Conservation (phyloP, 768 basidiomycete genomes). For the Naematelia encephala region DNA sequence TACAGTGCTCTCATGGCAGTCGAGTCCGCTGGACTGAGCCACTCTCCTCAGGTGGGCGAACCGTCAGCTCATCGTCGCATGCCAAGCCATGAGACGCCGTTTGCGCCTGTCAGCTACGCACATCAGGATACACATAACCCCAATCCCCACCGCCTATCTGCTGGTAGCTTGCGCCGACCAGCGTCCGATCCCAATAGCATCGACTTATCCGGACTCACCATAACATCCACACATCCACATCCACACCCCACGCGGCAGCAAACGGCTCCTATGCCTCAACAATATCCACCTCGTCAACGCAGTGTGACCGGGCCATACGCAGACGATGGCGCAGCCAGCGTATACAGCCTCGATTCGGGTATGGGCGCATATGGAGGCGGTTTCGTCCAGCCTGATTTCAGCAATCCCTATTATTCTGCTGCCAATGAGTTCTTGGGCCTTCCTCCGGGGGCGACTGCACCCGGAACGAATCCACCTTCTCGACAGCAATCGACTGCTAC, state of each 20-base stretch:
- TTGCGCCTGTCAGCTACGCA: slow-evolving; percentile 44
- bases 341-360: slow-evolving; percentile 48
- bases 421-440: slow-evolving; percentile 48
- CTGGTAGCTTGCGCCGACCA: slow-evolving; percentile 25
- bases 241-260: slow-evolving; percentile 17
- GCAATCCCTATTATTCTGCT: slow-evolving; percentile 49
- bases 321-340: slow-evolving; percentile 27
- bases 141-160: slow-evolving; percentile 26
- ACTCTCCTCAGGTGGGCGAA: slow-evolving; percentile 25
- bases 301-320: slow-evolving; percentile 24
- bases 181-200: slow-evolving; percentile 43
- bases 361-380: slow-evolving; percentile 43
- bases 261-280: slow-evolving; percentile 13
- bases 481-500: slow-evolving; percentile 31
- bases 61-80: slow-evolving; percentile 21
- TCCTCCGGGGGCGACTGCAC: slow-evolving; percentile 26
- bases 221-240: slow-evolving; percentile 15
- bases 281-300: slow-evolving; percentile 18
- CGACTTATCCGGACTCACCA: slow-evolving; percentile 27
- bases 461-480: slow-evolving; percentile 17
- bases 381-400: slow-evolving; percentile 30
- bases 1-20: slow-evolving; percentile 36
- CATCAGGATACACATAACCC: slow-evolving; percentile 14
- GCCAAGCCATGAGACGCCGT: slow-evolving; percentile 33
- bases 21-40: slow-evolving; percentile 14